Base-by-base conservation (phyloP, 2,329 filamentous ascomycete genomes). In the Aspergillus pseudoterreus region DNA sequence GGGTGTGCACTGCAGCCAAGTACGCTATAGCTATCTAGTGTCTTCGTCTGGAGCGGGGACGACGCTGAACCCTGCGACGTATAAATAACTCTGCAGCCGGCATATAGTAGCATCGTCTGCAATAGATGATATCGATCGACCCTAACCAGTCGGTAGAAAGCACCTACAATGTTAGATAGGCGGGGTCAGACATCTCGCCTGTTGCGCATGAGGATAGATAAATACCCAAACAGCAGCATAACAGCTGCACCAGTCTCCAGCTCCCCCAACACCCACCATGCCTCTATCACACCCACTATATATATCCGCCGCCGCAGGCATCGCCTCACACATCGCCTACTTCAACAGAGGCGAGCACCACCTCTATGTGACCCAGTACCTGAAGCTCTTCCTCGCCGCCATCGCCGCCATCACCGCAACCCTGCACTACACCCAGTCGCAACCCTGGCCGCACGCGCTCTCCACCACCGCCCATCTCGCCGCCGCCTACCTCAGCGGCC, bases 291-390 rank as follows among this genome's bases (percentile, higher is more conserved):
- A 14, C n/a, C 4, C 39, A 4, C 8, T 14, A 19, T 19, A 17
- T 14, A 19, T 42, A n/a, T 42, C 15, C 17, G 8, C 39, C 15
- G 19, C 39, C 1, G 48, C 39, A 3, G 58, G 58, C 17, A 32
- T 45, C 10, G 44, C 50, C 8, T 51, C 54, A 2, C 52, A 59
- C 27, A 32, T 53, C 19, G 10, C 51, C 27, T 60, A 56, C 41
- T 61, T 61, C 46, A 48, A 45, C 17, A 51, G 42, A n/a, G 59
- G 58, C 24, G 58, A 61, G 42, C 59, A 60, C 33, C 57, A 61
- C 21, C 45, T 60, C 12, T 42, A 55, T 41, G 51, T 50, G 5
- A 38, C 43, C n/a, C 43, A 36, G 11, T 61, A 61, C 19, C 17
- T 57, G 11, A 43, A 47, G 21, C 22, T 47, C 17, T 51, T 19